These are phyloP conservation scores for Coleophoma eucalyptorum DNA, from an alignment of 2,329 filamentous ascomycete species.

Conservation along the genomic window DNA sequence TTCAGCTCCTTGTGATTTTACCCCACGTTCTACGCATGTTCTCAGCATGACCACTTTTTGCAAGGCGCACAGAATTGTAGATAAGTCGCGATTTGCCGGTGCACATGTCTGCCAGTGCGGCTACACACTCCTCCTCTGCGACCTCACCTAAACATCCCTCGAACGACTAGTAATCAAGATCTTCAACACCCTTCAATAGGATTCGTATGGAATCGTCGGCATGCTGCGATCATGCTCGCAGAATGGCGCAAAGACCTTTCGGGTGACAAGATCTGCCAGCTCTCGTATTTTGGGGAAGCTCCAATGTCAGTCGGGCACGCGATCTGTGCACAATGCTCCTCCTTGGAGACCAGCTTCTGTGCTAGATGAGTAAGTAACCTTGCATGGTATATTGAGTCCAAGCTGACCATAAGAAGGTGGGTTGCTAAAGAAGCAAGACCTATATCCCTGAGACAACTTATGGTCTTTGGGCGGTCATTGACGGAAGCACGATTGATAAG, in stretches of 20 bases:
- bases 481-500: slow-evolving; percentile 86
- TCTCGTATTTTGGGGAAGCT: slow-evolving; percentile 6
- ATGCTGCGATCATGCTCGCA: slow-evolving; percentile 30
- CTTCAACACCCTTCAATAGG: not conserved
- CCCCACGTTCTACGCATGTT: too few relatives aligned
- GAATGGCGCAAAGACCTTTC: slow-evolving; percentile 23
- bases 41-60: too few relatives aligned
- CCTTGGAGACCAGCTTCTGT: slow-evolving; percentile 62
- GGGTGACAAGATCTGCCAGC: slow-evolving; percentile 20
- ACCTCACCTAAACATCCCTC: too few relatives aligned
- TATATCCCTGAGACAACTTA: slow-evolving; percentile 94
- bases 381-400: not conserved
- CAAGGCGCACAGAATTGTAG: too few relatives aligned
- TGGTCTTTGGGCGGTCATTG: slow-evolving; percentile 92
- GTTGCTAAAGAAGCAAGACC: slow-evolving; percentile 87
- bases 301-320: slow-evolving; percentile 4
- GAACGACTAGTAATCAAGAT: too few relatives aligned
- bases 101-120: too few relatives aligned
- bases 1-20: too few relatives aligned
- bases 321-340: slow-evolving; percentile 20
- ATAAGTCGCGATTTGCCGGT: too few relatives aligned
- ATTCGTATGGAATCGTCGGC: slow-evolving; percentile 26
- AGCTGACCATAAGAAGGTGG: slow-evolving; percentile 58
- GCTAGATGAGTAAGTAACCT: slow-evolving; percentile 55
- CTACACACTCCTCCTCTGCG: too few relatives aligned